These are phyloP conservation scores for Nakaseomyces kungkrabaensis DNA, from an alignment of 1,139 yeast species.

Conservation along the genomic window DNA sequence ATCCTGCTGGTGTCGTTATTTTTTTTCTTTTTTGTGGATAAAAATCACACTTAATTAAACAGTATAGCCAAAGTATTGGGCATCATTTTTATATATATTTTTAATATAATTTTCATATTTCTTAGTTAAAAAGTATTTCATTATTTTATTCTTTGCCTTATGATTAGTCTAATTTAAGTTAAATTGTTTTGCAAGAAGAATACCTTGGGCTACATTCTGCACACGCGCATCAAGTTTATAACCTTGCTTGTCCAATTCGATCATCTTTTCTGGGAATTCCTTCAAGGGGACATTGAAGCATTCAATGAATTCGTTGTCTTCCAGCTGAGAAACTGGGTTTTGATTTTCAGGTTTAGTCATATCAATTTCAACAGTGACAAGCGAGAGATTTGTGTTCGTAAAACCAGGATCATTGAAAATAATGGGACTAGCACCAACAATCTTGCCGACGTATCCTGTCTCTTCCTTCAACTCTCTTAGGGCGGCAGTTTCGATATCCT, in stretches of 20 bases:
- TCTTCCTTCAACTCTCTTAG: constrained; percentile 82
- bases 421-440: constrained; percentile 41
- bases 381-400: constrained; percentile 76
- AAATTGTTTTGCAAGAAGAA: constrained; percentile 39
- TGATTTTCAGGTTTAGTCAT: constrained; percentile 51
- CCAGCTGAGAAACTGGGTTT: constrained; percentile 64
- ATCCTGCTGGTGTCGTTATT: constrained; percentile 26
- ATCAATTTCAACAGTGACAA: constrained; percentile 76
- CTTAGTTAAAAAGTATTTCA: too few species aligned
- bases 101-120: too few species aligned
- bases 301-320: constrained; percentile 84
- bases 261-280: constrained; percentile 46
- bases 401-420: constrained; percentile 89
- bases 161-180: constrained; percentile 9
- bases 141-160: too few species aligned
- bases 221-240: constrained; percentile 78
- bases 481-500: constrained; percentile 69
- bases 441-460: constrained; percentile 68
- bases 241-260: constrained; percentile 48
- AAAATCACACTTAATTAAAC: too few species aligned
- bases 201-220: constrained; percentile 76
- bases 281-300: constrained; percentile 61
- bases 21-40: constrained; percentile 6
- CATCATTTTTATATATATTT: too few species aligned
- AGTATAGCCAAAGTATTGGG: too few species aligned